Conservation (phyloP, 441 rosid genomes). For the Metrosideros polymorpha region DNA sequence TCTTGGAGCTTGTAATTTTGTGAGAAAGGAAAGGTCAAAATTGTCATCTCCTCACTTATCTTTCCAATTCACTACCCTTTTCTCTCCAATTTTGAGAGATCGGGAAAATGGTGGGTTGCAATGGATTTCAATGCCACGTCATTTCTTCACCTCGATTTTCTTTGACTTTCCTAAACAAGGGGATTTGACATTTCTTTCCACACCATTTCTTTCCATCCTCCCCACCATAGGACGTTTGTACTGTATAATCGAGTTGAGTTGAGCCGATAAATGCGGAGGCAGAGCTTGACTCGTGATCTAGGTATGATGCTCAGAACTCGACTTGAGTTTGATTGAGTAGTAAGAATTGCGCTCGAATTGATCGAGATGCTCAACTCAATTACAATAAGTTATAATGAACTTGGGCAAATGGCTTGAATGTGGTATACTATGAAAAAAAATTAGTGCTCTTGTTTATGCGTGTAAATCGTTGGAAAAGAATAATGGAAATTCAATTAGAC, state of each 20-base stretch:
- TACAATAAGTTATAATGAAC: background rate
- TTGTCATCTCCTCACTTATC: background rate
- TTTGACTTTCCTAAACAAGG: too few relatives aligned
- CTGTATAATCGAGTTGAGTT: background rate
- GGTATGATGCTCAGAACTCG: background rate
- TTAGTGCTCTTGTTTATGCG: too few relatives aligned
- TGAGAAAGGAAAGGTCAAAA: background rate
- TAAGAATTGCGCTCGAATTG: background rate
- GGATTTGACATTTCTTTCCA: background rate
- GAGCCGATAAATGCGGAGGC: background rate
- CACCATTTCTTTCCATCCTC: background rate
- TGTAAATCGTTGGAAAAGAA: background rate
- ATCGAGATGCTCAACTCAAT: background rate
- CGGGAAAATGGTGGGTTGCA: too few relatives aligned
- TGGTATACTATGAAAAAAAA: background rate
- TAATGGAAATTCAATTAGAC: background rate
- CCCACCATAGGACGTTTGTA: background rate
- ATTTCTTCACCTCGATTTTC: too few relatives aligned
- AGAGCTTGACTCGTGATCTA: background rate
- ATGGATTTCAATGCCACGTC: too few relatives aligned
- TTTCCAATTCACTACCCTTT: background rate
- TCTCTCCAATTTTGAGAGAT: background rate
- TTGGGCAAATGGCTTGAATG: background rate
- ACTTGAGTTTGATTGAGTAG: background rate
- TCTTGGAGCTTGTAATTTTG: background rate